phyloP scores from a whole-genome alignment of 768 basidiomycete genomes.

The Lactarius akahatsu region DNA sequence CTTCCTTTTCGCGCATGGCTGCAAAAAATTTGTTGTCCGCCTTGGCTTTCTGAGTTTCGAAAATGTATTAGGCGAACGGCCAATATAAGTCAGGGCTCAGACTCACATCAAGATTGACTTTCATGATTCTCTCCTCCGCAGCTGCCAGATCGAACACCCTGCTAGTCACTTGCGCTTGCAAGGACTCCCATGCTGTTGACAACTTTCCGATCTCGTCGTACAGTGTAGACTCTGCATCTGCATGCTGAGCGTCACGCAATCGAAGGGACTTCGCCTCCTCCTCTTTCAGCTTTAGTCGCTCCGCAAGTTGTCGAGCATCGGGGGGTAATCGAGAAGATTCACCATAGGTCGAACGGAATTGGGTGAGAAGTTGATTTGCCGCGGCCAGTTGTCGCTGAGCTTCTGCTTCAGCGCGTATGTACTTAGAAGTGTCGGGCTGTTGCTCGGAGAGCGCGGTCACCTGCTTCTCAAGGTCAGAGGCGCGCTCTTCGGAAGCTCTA shows the following conservation, averaged over 20 bases:
- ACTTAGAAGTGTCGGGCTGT: constrained; percentile 53
- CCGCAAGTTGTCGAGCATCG: constrained; percentile 52
- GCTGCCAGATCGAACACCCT: constrained; percentile 81
- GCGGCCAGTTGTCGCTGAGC: constrained; percentile 49
- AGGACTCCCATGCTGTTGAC: constrained; percentile 81
- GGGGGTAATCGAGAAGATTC: constrained; percentile 43
- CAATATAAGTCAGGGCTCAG: neutral
- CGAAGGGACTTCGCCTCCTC: constrained; percentile 61
- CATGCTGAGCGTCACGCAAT: constrained; percentile 60
- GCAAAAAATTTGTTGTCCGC: constrained; percentile 93
- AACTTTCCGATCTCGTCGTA: constrained; percentile 85
- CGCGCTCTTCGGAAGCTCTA: constrained; percentile 55
- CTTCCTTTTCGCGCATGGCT: constrained; percentile 86
- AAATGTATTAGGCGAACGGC: constrained; percentile 4
- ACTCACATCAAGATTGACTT: constrained; percentile 66
- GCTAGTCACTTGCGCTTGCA: constrained; percentile 76
- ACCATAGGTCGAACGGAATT: constrained; percentile 66
- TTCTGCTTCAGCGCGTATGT: constrained; percentile 51
- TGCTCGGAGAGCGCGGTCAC: constrained; percentile 46
- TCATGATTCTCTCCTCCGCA: constrained; percentile 71
- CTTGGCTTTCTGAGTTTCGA: constrained; percentile 75
- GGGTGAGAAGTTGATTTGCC: constrained; percentile 49
- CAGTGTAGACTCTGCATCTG: constrained; percentile 71
- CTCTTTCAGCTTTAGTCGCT: constrained; percentile 63
- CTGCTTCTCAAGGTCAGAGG: constrained; percentile 51